phyloP scores from a whole-genome alignment of 2,329 filamentous ascomycete species.

The Fusarium sp. region DNA sequence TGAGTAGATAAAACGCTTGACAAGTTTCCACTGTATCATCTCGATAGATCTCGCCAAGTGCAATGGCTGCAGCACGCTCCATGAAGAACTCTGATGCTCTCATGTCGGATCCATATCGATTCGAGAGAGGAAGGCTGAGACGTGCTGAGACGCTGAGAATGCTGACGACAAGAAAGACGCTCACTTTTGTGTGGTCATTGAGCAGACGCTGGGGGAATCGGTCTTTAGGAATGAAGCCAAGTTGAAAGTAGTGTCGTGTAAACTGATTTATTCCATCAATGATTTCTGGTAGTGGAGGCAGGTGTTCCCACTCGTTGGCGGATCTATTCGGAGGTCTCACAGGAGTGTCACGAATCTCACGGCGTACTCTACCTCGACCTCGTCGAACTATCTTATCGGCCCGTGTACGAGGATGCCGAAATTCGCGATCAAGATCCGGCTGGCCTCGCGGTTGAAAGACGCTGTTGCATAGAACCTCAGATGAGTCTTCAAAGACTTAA shows the following conservation, averaged over 20 bases:
- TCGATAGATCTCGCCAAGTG: conserved; percentile 62
- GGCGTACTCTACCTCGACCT: conserved; percentile 51
- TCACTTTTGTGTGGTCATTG: conserved; percentile 60
- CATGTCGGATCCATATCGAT: conserved; percentile 62
- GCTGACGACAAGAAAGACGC: conserved; percentile 64
- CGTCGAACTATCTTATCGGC: conserved; percentile 58
- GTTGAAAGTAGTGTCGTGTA: conserved; percentile 67
- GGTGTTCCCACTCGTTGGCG: conserved; percentile 59
- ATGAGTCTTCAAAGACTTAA: neutral
- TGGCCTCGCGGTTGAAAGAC: conserved; percentile 64
- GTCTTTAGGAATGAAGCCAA: conserved; percentile 68
- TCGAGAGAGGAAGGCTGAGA: conserved; percentile 60
- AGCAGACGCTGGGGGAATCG: conserved; percentile 60
- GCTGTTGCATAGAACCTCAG: conserved; percentile 47
- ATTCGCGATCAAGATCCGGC: conserved; percentile 65
- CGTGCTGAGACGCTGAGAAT: conserved; percentile 68
- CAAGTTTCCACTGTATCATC: conserved; percentile 64
- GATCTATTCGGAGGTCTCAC: conserved; percentile 30
- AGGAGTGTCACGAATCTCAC: conserved; percentile 48
- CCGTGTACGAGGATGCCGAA: conserved; percentile 65
- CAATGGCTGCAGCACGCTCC: conserved; percentile 60
- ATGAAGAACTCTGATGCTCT: conserved; percentile 65
- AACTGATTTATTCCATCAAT: conserved; percentile 65
- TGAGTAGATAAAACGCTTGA: conserved; percentile 69
- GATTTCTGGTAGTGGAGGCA: conserved; percentile 62